A percentile compares a stretch with the other conserved stretches of the same genome.
Evolutionary conservation across 2,329 filamentous ascomycete genomes (phyloP).

Genomic region (Moelleriella libera): DNA sequence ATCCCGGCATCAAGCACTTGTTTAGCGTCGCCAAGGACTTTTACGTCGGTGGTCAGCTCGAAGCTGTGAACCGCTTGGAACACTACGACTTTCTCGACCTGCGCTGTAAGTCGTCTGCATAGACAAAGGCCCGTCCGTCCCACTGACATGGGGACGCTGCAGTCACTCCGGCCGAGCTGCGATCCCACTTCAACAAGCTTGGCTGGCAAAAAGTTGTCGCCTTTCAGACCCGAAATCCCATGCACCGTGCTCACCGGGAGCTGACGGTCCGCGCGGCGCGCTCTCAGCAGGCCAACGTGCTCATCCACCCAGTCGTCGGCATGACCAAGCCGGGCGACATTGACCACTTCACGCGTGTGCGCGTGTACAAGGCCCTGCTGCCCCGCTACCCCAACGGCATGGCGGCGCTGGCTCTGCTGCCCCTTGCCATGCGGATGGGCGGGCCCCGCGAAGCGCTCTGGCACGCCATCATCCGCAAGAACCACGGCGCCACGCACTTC

Average conservation of each 20-base stretch:
- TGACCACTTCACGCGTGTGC: constrained; percentile 98
- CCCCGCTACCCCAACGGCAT: constrained; percentile 98
- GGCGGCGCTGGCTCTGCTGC: constrained; percentile 89
- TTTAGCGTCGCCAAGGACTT: constrained; percentile 68
- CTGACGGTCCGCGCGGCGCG: constrained; percentile 93
- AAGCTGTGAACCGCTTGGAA: constrained; percentile 87
- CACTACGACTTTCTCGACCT: constrained; percentile 99
- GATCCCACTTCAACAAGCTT: constrained; percentile 97
- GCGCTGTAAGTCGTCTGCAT: constrained; percentile 49
- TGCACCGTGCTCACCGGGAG: constrained; percentile 97
- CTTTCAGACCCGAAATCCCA: constrained; percentile 98
- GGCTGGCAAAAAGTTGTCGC: constrained; percentile 96
- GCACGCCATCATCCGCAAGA: constrained; percentile 99
- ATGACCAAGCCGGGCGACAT: constrained; percentile 99
- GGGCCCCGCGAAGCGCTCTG: constrained; percentile 96
- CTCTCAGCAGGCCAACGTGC: constrained; percentile 90
- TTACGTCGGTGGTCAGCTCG: constrained; percentile 91
- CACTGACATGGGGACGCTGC: background rate
- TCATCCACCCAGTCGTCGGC: constrained; percentile 97
- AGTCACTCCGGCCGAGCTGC: constrained; percentile 90
- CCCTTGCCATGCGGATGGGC: constrained; percentile 97
- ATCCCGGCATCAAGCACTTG: constrained; percentile 87
- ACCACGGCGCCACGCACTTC: constrained; percentile 97
- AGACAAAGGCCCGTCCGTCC: background rate
- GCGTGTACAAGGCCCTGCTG: constrained; percentile 93